Base-by-base conservation (phyloP, 768 basidiomycete species). In the Serendipita sp. region DNA sequence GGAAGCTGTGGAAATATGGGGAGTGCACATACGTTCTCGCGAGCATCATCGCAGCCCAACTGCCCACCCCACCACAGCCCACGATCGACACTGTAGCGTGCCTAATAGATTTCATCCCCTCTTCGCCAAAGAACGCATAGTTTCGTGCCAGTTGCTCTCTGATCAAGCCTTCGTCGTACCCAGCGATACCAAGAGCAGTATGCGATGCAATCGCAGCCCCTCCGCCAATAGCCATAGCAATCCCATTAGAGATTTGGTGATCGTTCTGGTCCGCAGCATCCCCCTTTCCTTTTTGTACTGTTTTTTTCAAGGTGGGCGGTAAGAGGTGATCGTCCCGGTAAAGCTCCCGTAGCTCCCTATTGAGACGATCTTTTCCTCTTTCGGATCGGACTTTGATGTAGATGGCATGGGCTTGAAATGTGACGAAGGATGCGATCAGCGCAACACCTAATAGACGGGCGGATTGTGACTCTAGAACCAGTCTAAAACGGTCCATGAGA, bases 61-160 rank as follows among this genome's bases (percentile, higher is more conserved):
- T 93, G 0, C 96, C 96, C 0, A 99, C 96, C 1, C 96, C 95
- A 65, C 96, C 96, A 68, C 93, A 92, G 3, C 96, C 96, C 2
- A 99, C 86, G 18, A 98, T 77, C 16, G 91, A 92, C 0, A 97
- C 93, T 3, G 78, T 82, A 11, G 84, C 82, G 7, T 78, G 71
- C 63, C 96, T 80, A 63, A 98, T 79, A 71, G 82, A 85, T 8
- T 75, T 73, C 90, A 97, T 95, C 45, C 83, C 83, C 41, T 92
- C 88, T 37, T 94, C 89, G 0, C 92, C 92, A 63, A 98, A 88
- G 75, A 98, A 97, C 7, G 88, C 85, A 70, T 95, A 96, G 75
- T 97, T 97, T 46, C 96, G 78, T 2, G 95, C 87, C 53, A 99
- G 80, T 73, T 96, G 86, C 71, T 99, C 94, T 62, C 84, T 80